Base-by-base conservation (phyloP, 2,329 filamentous ascomycete genomes). In the Thelonectria blattea region DNA sequence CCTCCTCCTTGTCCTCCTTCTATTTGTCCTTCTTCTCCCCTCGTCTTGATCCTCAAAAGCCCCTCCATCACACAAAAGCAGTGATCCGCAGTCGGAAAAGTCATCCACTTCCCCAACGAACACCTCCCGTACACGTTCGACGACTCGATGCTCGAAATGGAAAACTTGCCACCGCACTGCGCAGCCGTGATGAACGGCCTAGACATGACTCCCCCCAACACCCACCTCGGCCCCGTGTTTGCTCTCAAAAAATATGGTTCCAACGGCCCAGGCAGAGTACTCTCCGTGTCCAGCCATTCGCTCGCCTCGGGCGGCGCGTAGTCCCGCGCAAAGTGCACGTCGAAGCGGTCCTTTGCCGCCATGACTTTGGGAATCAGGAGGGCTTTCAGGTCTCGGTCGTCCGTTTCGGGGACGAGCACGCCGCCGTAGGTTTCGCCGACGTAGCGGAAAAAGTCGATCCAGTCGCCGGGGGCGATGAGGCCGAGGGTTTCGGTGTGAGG, bases 401-500 rank as follows among this genome's bases (percentile, higher is more conserved):
- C 84, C 37, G 74, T 71, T 52, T 84, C 79, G 1, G 84, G 84
- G 15, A 83, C 78, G 17, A 85, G 63, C 1, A 81, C 65, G 1
- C 84, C 83, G 3, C 73, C 63, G 57, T 81, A 86, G 0, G 80
- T 75, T 69, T 87, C 84, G 27, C 79, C 79, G 8, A 87, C 79
- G 67, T 84, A 82, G 51, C 84, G 79, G 74, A 87, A 87, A 74
- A 87, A 87, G 65, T 87, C 83, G 27, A 85, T 75, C 85, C 84
- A 87, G 67, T 84, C 83, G 5, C 83, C 84, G 0, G 84, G 84
- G 0, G 82, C 81, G 27, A 87, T 81, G 3, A 87, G 71, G 14
- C 84, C 83, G 1, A 83, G 72, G 18, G 79, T 79, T 62, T 87
- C 85, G 2, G 83, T 83, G 62, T 86, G 81, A 0, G 81, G 77